Percentiles rank a stretch among this genome's conserved stretches.
phyloP scores from a whole-genome alignment of 768 basidiomycete species.

The Russula abietina region DNA sequence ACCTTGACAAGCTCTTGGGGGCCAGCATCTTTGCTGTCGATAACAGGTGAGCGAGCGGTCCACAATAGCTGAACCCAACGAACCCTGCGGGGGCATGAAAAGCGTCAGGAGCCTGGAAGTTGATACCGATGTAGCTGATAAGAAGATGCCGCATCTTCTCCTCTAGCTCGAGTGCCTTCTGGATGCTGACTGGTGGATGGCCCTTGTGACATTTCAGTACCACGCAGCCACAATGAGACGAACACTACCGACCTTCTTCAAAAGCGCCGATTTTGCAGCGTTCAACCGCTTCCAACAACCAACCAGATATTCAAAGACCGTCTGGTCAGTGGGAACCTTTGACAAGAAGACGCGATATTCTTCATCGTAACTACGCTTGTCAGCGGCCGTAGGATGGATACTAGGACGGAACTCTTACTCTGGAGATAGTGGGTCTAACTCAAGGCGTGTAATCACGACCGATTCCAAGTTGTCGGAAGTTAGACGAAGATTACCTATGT shows the following conservation, averaged over 20 bases:
- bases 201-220: conserved; percentile 35
- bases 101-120: conserved; percentile 88
- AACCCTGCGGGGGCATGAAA: conserved; percentile 85
- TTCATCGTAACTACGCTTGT: conserved; percentile 53
- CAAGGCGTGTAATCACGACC: conserved; percentile 23
- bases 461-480: conserved; percentile 21
- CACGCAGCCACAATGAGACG: neutral
- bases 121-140: conserved; percentile 84
- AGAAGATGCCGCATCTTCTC: conserved; percentile 78
- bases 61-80: conserved; percentile 26
- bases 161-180: conserved; percentile 54
- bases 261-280: conserved; percentile 42
- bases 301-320: conserved; percentile 83
- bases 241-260: conserved; percentile 51
- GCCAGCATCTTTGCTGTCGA: conserved; percentile 59
- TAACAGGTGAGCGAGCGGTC: neutral
- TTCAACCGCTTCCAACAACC: conserved; percentile 91
- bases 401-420: conserved; percentile 18
- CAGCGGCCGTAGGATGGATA: conserved; percentile 7
- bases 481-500: conserved; percentile 14
- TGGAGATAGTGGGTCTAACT: conserved; percentile 17
- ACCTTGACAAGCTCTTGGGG: conserved; percentile 74
- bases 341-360: conserved; percentile 69
- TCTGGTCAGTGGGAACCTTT: conserved; percentile 69
- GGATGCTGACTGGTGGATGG: conserved; percentile 55